Conservation (phyloP, 2,329 filamentous ascomycete genomes). For the Emergomyces pasteurianus region DNA sequence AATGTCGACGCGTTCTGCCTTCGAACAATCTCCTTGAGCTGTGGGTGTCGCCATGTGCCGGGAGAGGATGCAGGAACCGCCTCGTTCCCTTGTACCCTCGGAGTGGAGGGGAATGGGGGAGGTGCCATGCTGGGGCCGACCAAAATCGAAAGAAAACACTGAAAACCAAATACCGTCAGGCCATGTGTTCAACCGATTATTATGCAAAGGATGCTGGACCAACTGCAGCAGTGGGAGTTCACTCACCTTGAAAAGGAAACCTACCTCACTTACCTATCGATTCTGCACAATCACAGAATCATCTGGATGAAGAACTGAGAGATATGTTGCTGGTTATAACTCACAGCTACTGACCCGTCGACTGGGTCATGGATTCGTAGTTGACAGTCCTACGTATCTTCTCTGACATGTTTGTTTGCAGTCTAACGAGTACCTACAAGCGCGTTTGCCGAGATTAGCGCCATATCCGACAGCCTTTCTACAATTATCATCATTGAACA, state of each 20-base stretch:
- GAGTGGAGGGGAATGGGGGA: conserved; percentile 31
- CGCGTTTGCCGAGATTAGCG: conserved; percentile 4
- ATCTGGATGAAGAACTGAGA: background rate
- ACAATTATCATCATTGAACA: background rate
- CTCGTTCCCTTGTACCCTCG: conserved; percentile 21
- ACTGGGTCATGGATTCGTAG: background rate
- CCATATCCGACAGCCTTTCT: background rate
- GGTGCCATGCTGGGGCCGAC: conserved; percentile 19
- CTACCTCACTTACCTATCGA: conserved; percentile 14
- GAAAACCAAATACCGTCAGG: background rate
- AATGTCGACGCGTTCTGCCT: conserved; percentile 71
- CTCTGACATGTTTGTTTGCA: background rate
- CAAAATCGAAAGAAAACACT: background rate
- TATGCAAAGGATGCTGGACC: background rate
- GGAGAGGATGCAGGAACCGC: conserved; percentile 31
- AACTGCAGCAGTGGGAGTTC: background rate
- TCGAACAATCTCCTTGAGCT: conserved; percentile 71
- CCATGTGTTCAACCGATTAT: background rate
- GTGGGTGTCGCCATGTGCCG: conserved; percentile 84
- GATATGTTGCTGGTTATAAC: background rate
- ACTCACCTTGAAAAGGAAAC: conserved; percentile 6
- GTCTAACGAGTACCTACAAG: background rate
- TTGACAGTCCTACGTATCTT: background rate
- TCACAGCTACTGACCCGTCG: background rate
- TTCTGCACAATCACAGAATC: conserved; percentile 1